Conservation (phyloP, 1,284 basidiomycete species). For the Trichosporon faecale region DNA sequence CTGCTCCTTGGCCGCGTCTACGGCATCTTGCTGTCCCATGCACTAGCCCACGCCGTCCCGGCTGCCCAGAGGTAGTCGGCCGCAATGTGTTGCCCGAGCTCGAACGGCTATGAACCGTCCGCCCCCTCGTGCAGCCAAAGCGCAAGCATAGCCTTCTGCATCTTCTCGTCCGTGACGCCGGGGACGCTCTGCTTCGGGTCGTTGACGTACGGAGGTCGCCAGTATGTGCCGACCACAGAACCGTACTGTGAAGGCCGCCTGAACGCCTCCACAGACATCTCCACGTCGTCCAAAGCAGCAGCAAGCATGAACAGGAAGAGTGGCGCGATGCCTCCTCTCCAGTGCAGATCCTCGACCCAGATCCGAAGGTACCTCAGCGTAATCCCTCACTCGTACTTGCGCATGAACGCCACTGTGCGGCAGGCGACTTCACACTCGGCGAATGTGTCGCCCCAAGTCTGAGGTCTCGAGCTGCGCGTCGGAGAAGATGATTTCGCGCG, state of each 20-base stretch:
- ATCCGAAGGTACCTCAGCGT: no score
- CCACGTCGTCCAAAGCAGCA: not conserved
- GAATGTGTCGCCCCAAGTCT: not conserved
- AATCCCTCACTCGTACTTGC: not conserved
- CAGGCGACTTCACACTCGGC: not conserved
- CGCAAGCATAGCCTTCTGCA: not conserved
- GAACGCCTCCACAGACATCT: not conserved
- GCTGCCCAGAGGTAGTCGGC: not conserved
- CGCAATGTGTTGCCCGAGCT: not conserved
- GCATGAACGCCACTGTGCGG: not conserved
- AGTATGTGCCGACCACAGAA: no score
- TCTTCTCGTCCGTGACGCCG: not conserved
- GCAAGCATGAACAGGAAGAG: not conserved
- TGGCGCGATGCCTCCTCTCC: not conserved
- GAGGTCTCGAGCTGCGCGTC: not conserved
- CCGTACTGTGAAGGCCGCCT: no score
- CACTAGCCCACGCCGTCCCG: not conserved
- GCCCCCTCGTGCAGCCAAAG: not conserved
- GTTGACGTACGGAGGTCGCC: no score
- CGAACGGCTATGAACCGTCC: not conserved
- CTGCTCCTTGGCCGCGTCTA: no score
- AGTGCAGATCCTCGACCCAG: no score
- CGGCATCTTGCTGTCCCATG: no score
- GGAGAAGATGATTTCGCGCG: not conserved
- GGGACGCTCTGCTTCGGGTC: not conserved